Conservation (phyloP, 495 filamentous ascomycete species). For the Penicillium macrosclerotiorum region DNA sequence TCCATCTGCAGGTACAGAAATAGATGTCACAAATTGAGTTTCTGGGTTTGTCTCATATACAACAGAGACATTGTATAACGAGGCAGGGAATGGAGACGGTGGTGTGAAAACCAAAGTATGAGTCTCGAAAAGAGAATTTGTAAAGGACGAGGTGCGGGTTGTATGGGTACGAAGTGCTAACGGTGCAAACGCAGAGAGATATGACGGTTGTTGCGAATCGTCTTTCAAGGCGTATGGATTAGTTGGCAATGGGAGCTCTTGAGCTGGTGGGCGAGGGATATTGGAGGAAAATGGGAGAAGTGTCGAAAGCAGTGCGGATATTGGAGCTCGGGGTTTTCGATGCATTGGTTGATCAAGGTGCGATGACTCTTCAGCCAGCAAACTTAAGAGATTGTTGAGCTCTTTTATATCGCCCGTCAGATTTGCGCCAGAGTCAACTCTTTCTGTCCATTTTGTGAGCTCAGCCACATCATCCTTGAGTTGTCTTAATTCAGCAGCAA, state of each 20-base stretch:
- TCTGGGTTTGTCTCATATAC: conserved; percentile 42
- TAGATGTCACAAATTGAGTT: conserved; percentile 32
- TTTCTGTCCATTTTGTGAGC: conserved; percentile 35
- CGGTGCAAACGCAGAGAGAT: conserved; percentile 39
- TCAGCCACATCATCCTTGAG: conserved; percentile 38
- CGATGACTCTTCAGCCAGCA: conserved; percentile 28
- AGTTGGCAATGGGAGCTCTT: conserved; percentile 25
- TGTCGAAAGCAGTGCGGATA: conserved; percentile 41
- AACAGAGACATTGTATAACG: conserved; percentile 34
- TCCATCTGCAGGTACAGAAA: conserved; percentile 25
- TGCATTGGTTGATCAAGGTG: conserved; percentile 14
- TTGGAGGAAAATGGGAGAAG: conserved; percentile 42
- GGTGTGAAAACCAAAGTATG: conserved; percentile 38
- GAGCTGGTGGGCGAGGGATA: conserved; percentile 18
- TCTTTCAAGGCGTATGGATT: conserved; percentile 40
- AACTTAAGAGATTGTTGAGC: conserved; percentile 29
- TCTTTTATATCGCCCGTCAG: conserved; percentile 13
- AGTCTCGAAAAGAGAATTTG: conserved; percentile 26
- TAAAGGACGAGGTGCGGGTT: conserved; percentile 15
- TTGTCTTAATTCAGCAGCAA: conserved; percentile 29
- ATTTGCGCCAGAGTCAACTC: conserved; percentile 22
- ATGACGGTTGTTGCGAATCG: conserved; percentile 26
- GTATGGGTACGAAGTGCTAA: conserved; percentile 31
- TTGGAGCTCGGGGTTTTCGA: conserved; percentile 14
- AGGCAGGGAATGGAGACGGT: conserved; percentile 37